Conservation (phyloP, 1,284 basidiomycete genomes). For the Trametes versicolor region DNA sequence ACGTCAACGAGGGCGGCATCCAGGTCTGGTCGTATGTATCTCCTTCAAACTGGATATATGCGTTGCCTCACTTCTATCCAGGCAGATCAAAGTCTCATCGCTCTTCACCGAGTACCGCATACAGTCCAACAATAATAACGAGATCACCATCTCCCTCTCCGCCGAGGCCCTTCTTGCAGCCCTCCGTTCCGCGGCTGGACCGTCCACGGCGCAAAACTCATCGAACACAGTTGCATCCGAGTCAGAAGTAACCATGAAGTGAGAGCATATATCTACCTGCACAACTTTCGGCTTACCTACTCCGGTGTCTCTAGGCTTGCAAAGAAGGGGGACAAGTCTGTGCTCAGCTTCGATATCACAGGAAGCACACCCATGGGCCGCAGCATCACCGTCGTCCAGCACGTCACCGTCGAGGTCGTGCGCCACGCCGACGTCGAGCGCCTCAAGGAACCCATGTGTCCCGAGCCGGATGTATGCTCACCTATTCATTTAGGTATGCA, state of each 20-base stretch:
- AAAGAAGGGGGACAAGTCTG: conserved; percentile 82
- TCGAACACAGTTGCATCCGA: conserved; percentile 30
- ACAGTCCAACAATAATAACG: conserved; percentile 87
- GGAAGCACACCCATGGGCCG: conserved; percentile 64
- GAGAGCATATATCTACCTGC: neutral
- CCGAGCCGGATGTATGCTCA: conserved; percentile 81
- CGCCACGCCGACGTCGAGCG: conserved; percentile 75
- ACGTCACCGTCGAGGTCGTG: conserved; percentile 82
- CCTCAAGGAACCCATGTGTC: conserved; percentile 86
- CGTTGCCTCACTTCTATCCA: conserved; percentile 40
- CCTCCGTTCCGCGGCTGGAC: conserved; percentile 64
- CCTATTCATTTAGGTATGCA: neutral
- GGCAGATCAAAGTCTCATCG: conserved; percentile 72
- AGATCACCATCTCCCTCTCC: conserved; percentile 78
- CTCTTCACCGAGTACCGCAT: conserved; percentile 87
- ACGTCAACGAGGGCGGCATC: conserved; percentile 84
- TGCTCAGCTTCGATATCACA: conserved; percentile 78
- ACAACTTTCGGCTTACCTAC: neutral
- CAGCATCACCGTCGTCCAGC: conserved; percentile 70
- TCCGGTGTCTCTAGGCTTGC: conserved; percentile 58
- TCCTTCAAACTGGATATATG: conserved; percentile 14
- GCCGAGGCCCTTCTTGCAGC: conserved; percentile 83
- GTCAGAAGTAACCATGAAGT: conserved; percentile 79
- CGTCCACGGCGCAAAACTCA: conserved; percentile 31
- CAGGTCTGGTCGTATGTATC: conserved; percentile 91